These are phyloP conservation scores for Elsinoe australis DNA, from an alignment of 2,329 filamentous ascomycete species.

Conservation along the genomic window DNA sequence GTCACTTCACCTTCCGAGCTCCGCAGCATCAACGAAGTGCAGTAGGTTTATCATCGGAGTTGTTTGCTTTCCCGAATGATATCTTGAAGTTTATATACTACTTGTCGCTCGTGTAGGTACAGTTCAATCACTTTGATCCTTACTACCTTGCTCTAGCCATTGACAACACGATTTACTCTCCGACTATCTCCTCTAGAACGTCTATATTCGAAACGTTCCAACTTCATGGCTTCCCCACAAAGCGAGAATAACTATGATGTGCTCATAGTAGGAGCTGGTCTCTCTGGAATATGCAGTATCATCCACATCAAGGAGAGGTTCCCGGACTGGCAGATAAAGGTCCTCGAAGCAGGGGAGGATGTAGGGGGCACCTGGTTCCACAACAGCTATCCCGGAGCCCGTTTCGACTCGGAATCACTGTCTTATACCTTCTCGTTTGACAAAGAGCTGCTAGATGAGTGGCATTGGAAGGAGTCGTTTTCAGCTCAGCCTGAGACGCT, in stretches of 20 bases:
- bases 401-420: conserved; percentile 42
- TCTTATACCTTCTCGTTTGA: conserved; percentile 39
- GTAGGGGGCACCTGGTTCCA: conserved; percentile 42
- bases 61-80: neutral
- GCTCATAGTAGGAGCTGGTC: conserved; percentile 36
- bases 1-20: neutral
- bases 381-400: conserved; percentile 42
- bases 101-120: neutral
- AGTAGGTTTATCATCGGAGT: neutral
- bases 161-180: too few species aligned
- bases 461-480: conserved; percentile 35
- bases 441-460: conserved; percentile 37
- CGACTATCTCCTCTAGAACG: too few species aligned
- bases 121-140: too few species aligned
- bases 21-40: neutral
- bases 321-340: conserved; percentile 32
- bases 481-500: conserved; percentile 39
- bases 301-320: conserved; percentile 36
- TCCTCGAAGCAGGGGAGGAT: conserved; percentile 35
- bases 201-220: too few species aligned
- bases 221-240: conserved; percentile 11
- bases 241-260: conserved; percentile 29
- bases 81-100: too few species aligned
- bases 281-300: conserved; percentile 38
- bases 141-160: too few species aligned